These are phyloP conservation scores for Sarocladium strictum DNA, from an alignment of 2,329 filamentous ascomycete genomes.

Conservation along the genomic window DNA sequence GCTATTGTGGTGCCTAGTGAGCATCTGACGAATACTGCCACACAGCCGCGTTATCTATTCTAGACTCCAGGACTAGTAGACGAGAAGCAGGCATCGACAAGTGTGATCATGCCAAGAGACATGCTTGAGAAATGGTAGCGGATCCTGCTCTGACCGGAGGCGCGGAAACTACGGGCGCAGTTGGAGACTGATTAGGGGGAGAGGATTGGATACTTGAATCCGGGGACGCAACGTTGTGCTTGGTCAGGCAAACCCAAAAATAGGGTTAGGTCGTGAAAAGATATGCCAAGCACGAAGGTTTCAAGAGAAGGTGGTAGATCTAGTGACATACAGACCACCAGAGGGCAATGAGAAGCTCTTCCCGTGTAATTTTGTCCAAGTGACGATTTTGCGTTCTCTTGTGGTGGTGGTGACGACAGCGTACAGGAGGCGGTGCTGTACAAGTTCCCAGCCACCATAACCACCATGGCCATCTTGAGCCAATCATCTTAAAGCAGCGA, in stretches of 20 bases:
- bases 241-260: not conserved
- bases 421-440: slow-evolving; percentile 4
- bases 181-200: not conserved
- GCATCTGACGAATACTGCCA: slow-evolving; percentile 3
- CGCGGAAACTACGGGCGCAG: not conserved
- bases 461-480: not conserved
- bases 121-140: slow-evolving; percentile 1
- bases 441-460: not conserved
- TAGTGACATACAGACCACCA: no score
- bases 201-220: no score
- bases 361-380: not conserved
- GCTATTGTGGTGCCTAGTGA: not conserved
- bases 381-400: slow-evolving; percentile 3
- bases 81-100: not conserved
- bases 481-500: slow-evolving; percentile 8
- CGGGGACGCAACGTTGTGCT: slow-evolving; percentile 4
- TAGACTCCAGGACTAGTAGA: not conserved
- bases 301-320: not conserved
- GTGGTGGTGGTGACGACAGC: slow-evolving; percentile 8
- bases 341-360: no score
- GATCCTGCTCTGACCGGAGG: not conserved
- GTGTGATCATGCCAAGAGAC: not conserved
- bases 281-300: not conserved
- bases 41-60: not conserved
- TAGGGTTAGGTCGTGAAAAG: not conserved